Evolutionary conservation across 2,329 filamentous ascomycete species (phyloP), one percentile per base, ranked within the genome.

Genomic region (Colletotrichum graminicola): DNA sequence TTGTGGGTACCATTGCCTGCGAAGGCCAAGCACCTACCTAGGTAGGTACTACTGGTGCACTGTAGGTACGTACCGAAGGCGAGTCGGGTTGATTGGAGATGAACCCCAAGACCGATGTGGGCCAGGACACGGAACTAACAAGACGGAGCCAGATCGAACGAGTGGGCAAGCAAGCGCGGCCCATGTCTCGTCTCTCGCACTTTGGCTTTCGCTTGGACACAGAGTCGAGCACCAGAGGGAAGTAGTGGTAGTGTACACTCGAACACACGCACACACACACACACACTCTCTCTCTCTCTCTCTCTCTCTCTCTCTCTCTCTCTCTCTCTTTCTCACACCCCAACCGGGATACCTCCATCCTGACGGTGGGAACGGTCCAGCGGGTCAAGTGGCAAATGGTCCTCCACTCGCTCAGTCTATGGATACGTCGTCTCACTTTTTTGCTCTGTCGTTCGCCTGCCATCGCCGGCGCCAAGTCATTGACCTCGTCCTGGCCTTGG

Each of bases 301-400:
- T n/a, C n/a, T n/a, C n/a, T n/a, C n/a, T n/a, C n/a, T n/a, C n/a
- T n/a, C n/a, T n/a, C n/a, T n/a, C n/a, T n/a, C n/a, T n/a, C n/a
- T n/a, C n/a, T n/a, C n/a, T n/a, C n/a, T n/a, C n/a, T n/a, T n/a
- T n/a, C 23, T 49, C 55, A 54, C 47, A 41, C 26, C 54, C 29
- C 49, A 52, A 8, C 26, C 18, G 21, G 21, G 32, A 14, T 56
- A 21, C 21, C 32, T 61, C 41, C 54, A 41, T 61, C 62, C 62
- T 23, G 49, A 56, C 55, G 54, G n/a, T 60, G 55, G 39, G 52
- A 66, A 63, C 47, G 62, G 63, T 41, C 43, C 49, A 32, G 67
- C 62, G 67, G 67, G 67, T 70, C 62, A 12, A 62, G 67, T 70
- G 67, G 67, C 67, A 66, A 67, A 70, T 57, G 34, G 26, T 39